Percentiles rank a stretch among this genome's conserved stretches.
phyloP scores from a whole-genome alignment of 352 stramenopile genomes.

The Globisporangium irregulare region DNA sequence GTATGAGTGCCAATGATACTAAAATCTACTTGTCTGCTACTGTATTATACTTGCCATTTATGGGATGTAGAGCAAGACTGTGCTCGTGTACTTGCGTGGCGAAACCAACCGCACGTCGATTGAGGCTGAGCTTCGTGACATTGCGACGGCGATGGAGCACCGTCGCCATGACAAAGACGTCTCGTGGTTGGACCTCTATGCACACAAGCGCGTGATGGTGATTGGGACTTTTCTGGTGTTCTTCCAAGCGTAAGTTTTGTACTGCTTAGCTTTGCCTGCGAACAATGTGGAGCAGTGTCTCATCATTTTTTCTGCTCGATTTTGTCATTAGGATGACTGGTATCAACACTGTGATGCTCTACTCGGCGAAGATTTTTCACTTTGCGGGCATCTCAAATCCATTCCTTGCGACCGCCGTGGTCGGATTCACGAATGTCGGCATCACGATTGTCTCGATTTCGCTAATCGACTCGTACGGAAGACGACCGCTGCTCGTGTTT shows the following conservation, averaged over 20 bases:
- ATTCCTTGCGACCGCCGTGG: conserved; percentile 76
- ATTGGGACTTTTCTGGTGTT: conserved; percentile 70
- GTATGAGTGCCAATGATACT: background rate
- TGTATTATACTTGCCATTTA: background rate
- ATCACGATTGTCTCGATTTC: conserved; percentile 76
- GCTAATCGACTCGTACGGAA: conserved; percentile 73
- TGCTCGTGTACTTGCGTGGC: conserved; percentile 43
- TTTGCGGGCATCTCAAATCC: conserved; percentile 86
- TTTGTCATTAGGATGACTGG: conserved; percentile 63
- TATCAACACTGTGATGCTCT: conserved; percentile 92
- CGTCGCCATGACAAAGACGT: conserved; percentile 37
- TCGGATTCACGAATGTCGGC: conserved; percentile 70
- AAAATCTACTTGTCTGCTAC: background rate
- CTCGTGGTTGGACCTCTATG: conserved; percentile 50
- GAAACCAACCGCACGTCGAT: conserved; percentile 31
- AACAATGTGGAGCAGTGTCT: background rate
- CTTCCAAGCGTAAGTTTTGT: conserved; percentile 58
- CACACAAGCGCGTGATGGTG: conserved; percentile 54
- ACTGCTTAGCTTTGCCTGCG: background rate
- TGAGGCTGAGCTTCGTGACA: conserved; percentile 61
- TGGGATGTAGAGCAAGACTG: conserved; percentile 21
- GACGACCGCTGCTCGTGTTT: conserved; percentile 66
- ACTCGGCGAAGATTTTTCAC: conserved; percentile 90
- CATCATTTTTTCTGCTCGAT: background rate
- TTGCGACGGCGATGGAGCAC: conserved; percentile 61